Evolutionary conservation across 2,329 filamentous ascomycete species (phyloP), one percentile per base, ranked within the genome.

Genomic region (Aspergillus sp.): DNA sequence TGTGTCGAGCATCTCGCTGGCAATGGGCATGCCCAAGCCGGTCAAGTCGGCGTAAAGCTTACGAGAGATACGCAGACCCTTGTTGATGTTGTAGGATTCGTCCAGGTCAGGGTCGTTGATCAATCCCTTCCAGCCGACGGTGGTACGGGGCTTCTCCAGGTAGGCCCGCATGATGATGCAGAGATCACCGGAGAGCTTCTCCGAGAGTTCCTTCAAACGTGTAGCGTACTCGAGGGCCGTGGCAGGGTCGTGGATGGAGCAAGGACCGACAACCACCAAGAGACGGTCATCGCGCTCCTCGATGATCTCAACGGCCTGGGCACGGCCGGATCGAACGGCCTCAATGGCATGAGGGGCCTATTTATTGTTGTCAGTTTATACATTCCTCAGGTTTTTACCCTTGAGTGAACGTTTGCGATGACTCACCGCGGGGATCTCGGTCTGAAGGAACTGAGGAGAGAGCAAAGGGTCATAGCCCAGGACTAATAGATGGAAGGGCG

Each of bases 101-200:
- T 98, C 89, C 66, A 98, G 95, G 61, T 97, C 90, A 2, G 93
- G 93, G 69, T 98, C 93, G 72, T 98, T 98, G 78, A 98, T 96
- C 68, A 98, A 78, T 41, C 93, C 93, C 75, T 98, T 98, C 93
- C 93, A 98, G 65, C 93, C 93, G 39, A 98, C 90, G 0, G 93
- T 98, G 39, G 93, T 98, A 49, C 93, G 85, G 34, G 93, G 93
- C 79, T 98, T 98, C 78, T 98, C 93, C 40, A 98, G 85, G 79
- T 98, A 98, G 64, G 90, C 90, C 59, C 93, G 88, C 93, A 98
- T 98, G 62, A 98, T 84, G 66, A 98, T 87, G 67, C 84, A 84
- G 37, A 98, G 78, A 65, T 97, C 90, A 57, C 82, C 76, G 49
- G 83, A 82, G 50, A 96, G 83, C 76, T 86, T 88, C 52, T 86